Evolutionary conservation across 2,329 filamentous ascomycete genomes (phyloP).

Genomic region (Exophiala calicioides): DNA sequence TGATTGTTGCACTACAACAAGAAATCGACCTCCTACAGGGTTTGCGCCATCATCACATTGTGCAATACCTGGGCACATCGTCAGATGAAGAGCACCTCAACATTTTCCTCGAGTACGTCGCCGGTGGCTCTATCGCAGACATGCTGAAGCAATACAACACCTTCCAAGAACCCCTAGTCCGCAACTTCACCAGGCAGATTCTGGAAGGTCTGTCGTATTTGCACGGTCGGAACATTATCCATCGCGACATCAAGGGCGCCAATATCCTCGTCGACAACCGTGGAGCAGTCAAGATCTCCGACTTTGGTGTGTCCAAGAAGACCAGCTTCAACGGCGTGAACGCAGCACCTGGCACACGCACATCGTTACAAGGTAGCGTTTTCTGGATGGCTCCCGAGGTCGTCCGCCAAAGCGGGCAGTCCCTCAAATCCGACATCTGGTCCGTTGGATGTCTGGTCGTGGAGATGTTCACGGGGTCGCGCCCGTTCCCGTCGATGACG

Average conservation of each 20-base stretch:
- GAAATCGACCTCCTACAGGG: slow-evolving; percentile 94
- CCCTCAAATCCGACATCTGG: slow-evolving; percentile 98
- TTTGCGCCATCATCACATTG: slow-evolving; percentile 93
- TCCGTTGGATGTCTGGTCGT: slow-evolving; percentile 94
- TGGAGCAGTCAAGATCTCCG: slow-evolving; percentile 97
- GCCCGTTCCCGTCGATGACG: slow-evolving; percentile 95
- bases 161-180: slow-evolving; percentile 86
- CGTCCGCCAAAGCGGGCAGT: slow-evolving; percentile 96
- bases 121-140: slow-evolving; percentile 93
- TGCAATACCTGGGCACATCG: slow-evolving; percentile 95
- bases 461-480: slow-evolving; percentile 97
- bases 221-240: slow-evolving; percentile 92
- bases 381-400: slow-evolving; percentile 99
- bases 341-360: slow-evolving; percentile 77
- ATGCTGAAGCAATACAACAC: slow-evolving; percentile 99
- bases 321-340: slow-evolving; percentile 33
- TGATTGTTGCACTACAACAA: slow-evolving; percentile 96
- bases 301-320: slow-evolving; percentile 93
- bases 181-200: slow-evolving; percentile 96
- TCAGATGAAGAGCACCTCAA: slow-evolving; percentile 90
- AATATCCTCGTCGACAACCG: slow-evolving; percentile 99
- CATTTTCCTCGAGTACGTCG: slow-evolving; percentile 99
- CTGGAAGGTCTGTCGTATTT: slow-evolving; percentile 89
- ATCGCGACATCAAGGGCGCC: slow-evolving; percentile 97
- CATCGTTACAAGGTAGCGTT: slow-evolving; percentile 91